These are phyloP conservation scores for Lepidium campestre DNA, from an alignment of 441 rosid genomes.

Conservation along the genomic window DNA sequence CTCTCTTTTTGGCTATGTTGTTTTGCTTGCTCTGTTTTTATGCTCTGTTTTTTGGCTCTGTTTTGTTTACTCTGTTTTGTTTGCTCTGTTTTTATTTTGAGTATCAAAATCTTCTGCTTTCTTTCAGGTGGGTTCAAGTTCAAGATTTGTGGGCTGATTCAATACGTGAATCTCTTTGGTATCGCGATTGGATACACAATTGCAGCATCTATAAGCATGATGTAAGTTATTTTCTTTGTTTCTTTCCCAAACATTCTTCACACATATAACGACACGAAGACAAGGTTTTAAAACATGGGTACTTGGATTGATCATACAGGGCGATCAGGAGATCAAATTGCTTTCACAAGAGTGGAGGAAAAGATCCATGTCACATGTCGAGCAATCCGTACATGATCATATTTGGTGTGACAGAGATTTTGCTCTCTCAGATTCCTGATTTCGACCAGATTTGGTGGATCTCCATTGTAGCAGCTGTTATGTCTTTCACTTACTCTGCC, in stretches of 20 bases:
- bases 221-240: conserved; percentile 38
- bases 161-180: conserved; percentile 74
- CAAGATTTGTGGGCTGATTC: conserved; percentile 73
- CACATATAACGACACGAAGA: not conserved
- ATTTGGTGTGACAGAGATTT: conserved; percentile 45
- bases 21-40: too few relatives aligned
- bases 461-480: conserved; percentile 61
- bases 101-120: not conserved
- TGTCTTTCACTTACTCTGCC: conserved; percentile 66
- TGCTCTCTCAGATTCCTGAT: conserved; percentile 61
- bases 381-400: conserved; percentile 55
- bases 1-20: not conserved
- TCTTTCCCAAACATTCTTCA: not conserved
- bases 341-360: conserved; percentile 47
- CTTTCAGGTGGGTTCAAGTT: conserved; percentile 60
- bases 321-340: conserved; percentile 66
- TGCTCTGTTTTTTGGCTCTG: not conserved
- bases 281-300: not conserved
- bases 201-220: conserved; percentile 87
- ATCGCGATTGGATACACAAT: conserved; percentile 91
- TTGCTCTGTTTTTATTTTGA: not conserved
- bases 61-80: too few relatives aligned
- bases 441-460: conserved; percentile 69
- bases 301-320: conserved; percentile 26
- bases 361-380: conserved; percentile 55